Evolutionary conservation across 139 green algal species (phyloP).

Genomic region (Ettlia oleoabundans): DNA sequence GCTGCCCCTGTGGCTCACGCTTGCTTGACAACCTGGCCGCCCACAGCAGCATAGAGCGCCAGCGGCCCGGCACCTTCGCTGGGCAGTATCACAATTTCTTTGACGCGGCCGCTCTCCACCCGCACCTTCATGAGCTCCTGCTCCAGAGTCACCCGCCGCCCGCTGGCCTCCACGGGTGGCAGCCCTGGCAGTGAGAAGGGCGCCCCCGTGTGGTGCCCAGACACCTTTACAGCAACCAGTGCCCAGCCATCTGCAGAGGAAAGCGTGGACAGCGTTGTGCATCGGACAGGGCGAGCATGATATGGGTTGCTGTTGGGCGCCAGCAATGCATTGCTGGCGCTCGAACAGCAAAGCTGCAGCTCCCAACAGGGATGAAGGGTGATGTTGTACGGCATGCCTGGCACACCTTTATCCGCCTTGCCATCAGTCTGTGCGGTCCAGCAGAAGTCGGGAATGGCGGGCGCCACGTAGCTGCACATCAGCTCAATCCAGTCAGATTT

Average conservation of each 20-base stretch:
- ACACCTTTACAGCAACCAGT: conserved; percentile 31
- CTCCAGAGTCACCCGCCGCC: conserved; percentile 29
- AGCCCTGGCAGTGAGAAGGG: conserved; percentile 39
- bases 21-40: conserved; percentile 2
- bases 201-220: conserved; percentile 46
- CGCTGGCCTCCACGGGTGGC: conserved; percentile 23
- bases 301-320: too few species aligned
- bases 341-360: too few species aligned
- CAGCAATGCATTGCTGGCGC: too few species aligned
- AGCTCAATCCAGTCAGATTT: conserved; percentile 29
- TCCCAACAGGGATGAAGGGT: too few species aligned
- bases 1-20: not conserved
- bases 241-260: conserved; percentile 16
- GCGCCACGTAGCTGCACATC: conserved; percentile 22
- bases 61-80: conserved; percentile 8
- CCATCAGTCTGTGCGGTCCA: conserved; percentile 42
- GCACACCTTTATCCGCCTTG: conserved; percentile 35
- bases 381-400: too few species aligned
- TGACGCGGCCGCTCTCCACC: conserved; percentile 41
- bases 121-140: conserved; percentile 40
- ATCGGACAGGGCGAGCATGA: too few species aligned
- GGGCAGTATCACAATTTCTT: conserved; percentile 35
- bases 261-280: not conserved
- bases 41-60: conserved; percentile 44
- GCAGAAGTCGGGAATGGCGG: conserved; percentile 52